phyloP scores from a whole-genome alignment of 2,329 filamentous ascomycete species.

The Penicillium olsonii region DNA sequence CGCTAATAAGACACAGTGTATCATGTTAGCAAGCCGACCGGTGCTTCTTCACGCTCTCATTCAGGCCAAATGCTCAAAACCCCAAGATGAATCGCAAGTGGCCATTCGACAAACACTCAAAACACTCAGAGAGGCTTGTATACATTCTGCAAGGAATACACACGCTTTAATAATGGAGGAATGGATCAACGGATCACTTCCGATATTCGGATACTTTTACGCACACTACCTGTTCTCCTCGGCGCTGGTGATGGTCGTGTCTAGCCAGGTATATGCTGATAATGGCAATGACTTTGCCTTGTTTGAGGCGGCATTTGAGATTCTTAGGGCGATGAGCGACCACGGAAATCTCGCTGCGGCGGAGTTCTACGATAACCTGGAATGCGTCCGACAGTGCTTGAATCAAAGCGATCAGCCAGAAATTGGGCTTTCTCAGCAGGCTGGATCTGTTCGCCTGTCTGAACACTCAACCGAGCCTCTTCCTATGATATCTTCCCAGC shows the following conservation, averaged over 20 bases:
- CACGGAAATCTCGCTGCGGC: constrained; percentile 33
- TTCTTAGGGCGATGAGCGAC: constrained; percentile 27
- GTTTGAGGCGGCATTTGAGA: constrained; percentile 29
- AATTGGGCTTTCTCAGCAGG: not conserved
- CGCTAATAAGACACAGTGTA: constrained; percentile 26
- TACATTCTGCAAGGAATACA: constrained; percentile 33
- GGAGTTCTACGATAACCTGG: constrained; percentile 31
- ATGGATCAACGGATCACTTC: constrained; percentile 35
- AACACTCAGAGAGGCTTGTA: constrained; percentile 35
- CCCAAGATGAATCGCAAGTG: constrained; percentile 1
- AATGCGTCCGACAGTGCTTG: constrained; percentile 18
- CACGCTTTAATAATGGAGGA: constrained; percentile 33
- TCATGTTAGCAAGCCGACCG: constrained; percentile 38
- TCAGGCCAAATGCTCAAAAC: constrained; percentile 13
- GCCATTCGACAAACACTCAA: constrained; percentile 25
- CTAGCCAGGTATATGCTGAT: constrained; percentile 24
- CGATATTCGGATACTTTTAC: constrained; percentile 37
- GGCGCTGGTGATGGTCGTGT: constrained; percentile 34
- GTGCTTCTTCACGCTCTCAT: constrained; percentile 36
- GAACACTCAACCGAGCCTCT: not conserved
- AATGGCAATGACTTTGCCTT: constrained; percentile 21
- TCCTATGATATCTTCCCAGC: not conserved
- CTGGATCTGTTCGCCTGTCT: not conserved
- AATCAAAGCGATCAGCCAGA: not conserved
- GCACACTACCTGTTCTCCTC: constrained; percentile 38